These are phyloP conservation scores for Fusarium lyarnte DNA, from an alignment of 2,329 filamentous ascomycete genomes.

Conservation along the genomic window DNA sequence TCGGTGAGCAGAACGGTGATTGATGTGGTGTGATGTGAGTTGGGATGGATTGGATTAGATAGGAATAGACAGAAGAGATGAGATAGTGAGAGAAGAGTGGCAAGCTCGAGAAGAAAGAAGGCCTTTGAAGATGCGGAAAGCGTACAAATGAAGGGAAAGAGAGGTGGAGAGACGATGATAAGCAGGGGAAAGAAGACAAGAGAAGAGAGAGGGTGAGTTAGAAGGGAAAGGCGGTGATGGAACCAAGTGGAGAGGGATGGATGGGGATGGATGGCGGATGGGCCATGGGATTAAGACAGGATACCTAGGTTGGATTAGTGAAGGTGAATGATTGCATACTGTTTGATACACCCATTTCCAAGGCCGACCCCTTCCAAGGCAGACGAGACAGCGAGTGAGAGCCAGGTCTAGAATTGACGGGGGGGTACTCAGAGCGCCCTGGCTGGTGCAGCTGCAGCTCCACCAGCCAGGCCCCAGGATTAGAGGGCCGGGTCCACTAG, in stretches of 20 bases:
- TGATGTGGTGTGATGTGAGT: not conserved
- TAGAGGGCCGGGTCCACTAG: conserved; percentile 1
- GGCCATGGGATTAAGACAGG: conserved; percentile 33
- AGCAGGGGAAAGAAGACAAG: conserved; percentile 47
- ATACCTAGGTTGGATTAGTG: conserved; percentile 39
- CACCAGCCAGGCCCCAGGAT: conserved; percentile 3
- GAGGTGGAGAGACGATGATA: conserved; percentile 48
- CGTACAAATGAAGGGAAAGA: conserved; percentile 46
- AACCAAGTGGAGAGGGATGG: conserved; percentile 48
- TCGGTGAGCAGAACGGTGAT: conserved; percentile 31
- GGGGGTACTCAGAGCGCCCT: conserved; percentile 17
- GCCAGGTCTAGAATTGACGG: conserved; percentile 20
- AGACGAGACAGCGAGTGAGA: conserved; percentile 22
- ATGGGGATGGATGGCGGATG: conserved; percentile 40
- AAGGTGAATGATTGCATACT: conserved; percentile 39
- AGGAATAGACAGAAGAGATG: conserved; percentile 33
- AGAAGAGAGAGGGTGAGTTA: conserved; percentile 48
- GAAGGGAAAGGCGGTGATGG: conserved; percentile 50
- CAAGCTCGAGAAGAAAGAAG: conserved; percentile 51
- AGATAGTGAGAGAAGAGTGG: conserved; percentile 40
- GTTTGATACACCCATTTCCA: conserved; percentile 8
- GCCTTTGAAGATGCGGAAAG: conserved; percentile 47
- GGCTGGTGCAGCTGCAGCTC: not conserved
- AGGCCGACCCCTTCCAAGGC: conserved; percentile 29
- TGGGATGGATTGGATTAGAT: conserved; percentile 28